Base-by-base conservation (phyloP, 2,329 filamentous ascomycete species). In the Rutstroemia sp. region DNA sequence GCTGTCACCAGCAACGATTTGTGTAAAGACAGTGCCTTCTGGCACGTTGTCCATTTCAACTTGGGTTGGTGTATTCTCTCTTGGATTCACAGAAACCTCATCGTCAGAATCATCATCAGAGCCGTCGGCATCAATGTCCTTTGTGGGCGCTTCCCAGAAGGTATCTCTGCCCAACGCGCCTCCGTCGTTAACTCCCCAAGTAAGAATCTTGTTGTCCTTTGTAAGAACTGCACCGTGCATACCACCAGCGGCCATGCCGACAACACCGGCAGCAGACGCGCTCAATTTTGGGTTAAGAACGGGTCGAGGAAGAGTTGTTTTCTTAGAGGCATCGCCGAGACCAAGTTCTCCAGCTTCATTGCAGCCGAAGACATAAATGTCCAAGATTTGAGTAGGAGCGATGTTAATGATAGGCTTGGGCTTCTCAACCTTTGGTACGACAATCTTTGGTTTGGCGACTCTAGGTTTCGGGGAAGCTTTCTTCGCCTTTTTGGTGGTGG, bases 121-220 rank as follows among this genome's bases (percentile, higher is more conserved):
- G 7, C 57, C 60, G 48, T 68, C 67, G 17, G 57, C 65, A 34
- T 76, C 76, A 48, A 76, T 74, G 56, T 82, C 78, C 54, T 79
- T 76, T 17, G 78, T 70, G 14, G 82, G 82, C 52, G 86, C 86
- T 2, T 86, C 80, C 80, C 84, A 87, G 7, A 17, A 19, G 1
- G 88, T 92, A 68, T 88, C 81, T 68, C 89, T 79, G 34, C 89
- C 89, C 46, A 94, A 79, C 5, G 89, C 88, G 60, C 86, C 86
- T 67, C 91, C 84, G 67, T 94, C 89, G 68, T 94, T 94, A 63
- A 92, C 89, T 51, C 89, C 89, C 89, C 89, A 94, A 30, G 88
- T 90, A 48, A 90, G 73, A 63, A 94, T 86, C 72, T 84, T 84
- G 75, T 90, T 89, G 71, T 92, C 86, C 64, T 84, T 80, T 50